Percentiles rank a stretch among this genome's conserved stretches.
Conservation (phyloP, 208 protist species). For the Crithidia thermophila region DNA sequence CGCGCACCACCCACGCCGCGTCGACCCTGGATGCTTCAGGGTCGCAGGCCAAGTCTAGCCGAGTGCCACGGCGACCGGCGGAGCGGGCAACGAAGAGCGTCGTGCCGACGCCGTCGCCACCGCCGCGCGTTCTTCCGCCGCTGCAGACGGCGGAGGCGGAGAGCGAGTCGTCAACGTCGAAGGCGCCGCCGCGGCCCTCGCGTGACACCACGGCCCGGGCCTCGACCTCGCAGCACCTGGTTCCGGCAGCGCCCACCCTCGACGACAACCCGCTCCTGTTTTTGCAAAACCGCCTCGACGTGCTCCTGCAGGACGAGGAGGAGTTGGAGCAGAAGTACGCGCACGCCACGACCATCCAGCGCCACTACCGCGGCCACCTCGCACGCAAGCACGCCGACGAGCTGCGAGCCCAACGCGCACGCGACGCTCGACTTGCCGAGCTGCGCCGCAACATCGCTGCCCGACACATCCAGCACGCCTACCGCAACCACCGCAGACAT, state of each 20-base stretch:
- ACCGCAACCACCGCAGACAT: conserved; percentile 38
- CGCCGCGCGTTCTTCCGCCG: conserved; percentile 26
- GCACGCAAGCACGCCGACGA: conserved; percentile 34
- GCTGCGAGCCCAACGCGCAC: conserved; percentile 28
- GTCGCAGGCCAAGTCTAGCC: neutral
- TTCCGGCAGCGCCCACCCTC: conserved; percentile 1
- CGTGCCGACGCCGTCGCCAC: conserved; percentile 1
- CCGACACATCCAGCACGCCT: conserved; percentile 58
- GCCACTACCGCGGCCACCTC: conserved; percentile 60
- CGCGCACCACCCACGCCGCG: neutral
- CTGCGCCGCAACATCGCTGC: conserved; percentile 52
- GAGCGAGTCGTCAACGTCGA: neutral
- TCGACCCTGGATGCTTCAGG: neutral
- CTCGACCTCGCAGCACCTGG: conserved; percentile 11
- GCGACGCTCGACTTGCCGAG: conserved; percentile 33
- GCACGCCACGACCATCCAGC: conserved; percentile 65
- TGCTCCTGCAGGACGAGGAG: conserved; percentile 80
- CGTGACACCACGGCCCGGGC: neutral
- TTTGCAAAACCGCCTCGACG: conserved; percentile 68
- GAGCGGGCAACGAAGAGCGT: neutral
- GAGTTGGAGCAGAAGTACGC: conserved; percentile 76
- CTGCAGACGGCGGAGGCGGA: conserved; percentile 11
- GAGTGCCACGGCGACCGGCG: conserved; percentile 1
- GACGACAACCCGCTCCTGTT: conserved; percentile 52
- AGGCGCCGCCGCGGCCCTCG: neutral